phyloP scores from a whole-genome alignment of 2,329 filamentous ascomycete species.

The Hypoxylon sp. region DNA sequence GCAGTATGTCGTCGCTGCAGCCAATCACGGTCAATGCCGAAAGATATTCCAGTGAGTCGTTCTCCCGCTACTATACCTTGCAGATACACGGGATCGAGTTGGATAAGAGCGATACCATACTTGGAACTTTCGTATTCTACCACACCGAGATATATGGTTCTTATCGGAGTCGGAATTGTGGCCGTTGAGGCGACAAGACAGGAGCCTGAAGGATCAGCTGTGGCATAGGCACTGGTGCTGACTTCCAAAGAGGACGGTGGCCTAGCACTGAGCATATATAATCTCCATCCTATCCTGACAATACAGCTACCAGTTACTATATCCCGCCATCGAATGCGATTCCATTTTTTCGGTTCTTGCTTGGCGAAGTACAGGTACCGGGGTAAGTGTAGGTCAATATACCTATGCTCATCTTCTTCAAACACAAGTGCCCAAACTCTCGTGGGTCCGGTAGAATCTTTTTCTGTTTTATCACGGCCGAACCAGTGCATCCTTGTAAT shows the following conservation, averaged over 20 bases:
- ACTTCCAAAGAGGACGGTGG: neutral
- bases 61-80: neutral
- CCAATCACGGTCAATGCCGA: neutral
- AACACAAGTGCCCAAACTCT: neutral
- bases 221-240: neutral
- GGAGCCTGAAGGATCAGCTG: neutral
- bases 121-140: neutral
- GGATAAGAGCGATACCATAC: neutral
- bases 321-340: neutral
- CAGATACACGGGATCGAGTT: neutral
- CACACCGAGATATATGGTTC: neutral
- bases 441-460: neutral
- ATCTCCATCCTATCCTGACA: neutral
- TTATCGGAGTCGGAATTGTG: neutral
- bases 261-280: neutral
- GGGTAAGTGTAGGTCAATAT: neutral
- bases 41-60: neutral
- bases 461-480: neutral
- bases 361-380: constrained; percentile 3
- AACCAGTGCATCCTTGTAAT: neutral
- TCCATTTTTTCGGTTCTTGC: constrained; percentile 3
- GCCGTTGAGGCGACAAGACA: constrained; percentile 1
- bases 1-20: neutral
- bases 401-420: neutral
- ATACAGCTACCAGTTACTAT: neutral